Conservation (phyloP, 352 stramenopile species). For the Globisporangium canariense region DNA sequence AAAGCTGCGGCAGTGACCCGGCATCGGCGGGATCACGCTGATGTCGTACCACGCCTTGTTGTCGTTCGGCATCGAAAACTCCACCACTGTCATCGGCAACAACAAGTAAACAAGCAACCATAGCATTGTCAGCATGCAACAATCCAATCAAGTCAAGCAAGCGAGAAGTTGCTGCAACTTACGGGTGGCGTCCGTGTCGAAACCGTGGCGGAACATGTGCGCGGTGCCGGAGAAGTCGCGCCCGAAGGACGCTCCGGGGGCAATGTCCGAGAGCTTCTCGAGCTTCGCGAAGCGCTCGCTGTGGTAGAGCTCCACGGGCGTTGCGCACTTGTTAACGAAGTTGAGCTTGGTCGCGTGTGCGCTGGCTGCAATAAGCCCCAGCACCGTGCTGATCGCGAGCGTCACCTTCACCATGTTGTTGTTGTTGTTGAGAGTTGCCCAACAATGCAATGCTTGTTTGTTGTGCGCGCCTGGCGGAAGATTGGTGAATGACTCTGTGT, state of each 20-base stretch:
- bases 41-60: conserved; percentile 50
- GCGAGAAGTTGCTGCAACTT: conserved; percentile 11
- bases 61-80: conserved; percentile 20
- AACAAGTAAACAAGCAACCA: conserved; percentile 7
- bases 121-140: background rate
- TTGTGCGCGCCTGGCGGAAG: background rate
- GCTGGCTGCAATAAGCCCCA: conserved; percentile 4
- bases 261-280: conserved; percentile 22
- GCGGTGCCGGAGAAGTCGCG: conserved; percentile 24
- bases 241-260: conserved; percentile 13
- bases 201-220: conserved; percentile 52
- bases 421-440: background rate
- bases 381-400: background rate
- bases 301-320: conserved; percentile 36
- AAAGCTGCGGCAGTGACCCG: conserved; percentile 39
- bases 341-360: conserved; percentile 25
- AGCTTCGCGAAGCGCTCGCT: conserved; percentile 25
- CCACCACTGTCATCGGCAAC: conserved; percentile 20
- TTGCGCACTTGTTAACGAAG: conserved; percentile 44
- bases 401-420: conserved; percentile 12
- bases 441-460: conserved; percentile 8
- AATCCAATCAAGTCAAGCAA: background rate
- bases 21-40: conserved; percentile 58
- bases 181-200: conserved; percentile 34
- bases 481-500: conserved; percentile 5